These are phyloP conservation scores for Asterophora parasitica DNA, from an alignment of 768 basidiomycete genomes.

Conservation along the genomic window DNA sequence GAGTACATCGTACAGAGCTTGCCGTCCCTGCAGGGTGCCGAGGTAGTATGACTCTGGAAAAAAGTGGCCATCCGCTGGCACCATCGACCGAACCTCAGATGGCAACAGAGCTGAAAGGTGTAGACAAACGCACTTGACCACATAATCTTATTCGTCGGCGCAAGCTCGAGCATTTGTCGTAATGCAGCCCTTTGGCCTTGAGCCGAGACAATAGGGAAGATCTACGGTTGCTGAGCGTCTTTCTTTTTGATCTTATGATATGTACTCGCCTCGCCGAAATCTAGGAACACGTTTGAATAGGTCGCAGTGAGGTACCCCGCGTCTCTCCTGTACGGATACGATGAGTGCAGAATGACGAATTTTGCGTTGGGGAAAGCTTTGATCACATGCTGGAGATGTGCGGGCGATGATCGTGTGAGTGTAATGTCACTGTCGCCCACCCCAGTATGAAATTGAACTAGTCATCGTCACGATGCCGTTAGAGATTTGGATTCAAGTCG, in stretches of 20 bases:
- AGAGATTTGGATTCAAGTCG: background rate
- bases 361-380: slow-evolving; percentile 53
- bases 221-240: slow-evolving; percentile 21
- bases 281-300: slow-evolving; percentile 71
- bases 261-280: slow-evolving; percentile 74
- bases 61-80: slow-evolving; percentile 58
- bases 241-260: no score
- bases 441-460: slow-evolving; percentile 85
- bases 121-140: slow-evolving; percentile 63
- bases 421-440: slow-evolving; percentile 72
- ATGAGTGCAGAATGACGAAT: slow-evolving; percentile 68
- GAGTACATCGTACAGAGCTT: slow-evolving; percentile 58
- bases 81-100: background rate
- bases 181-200: slow-evolving; percentile 59
- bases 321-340: slow-evolving; percentile 77
- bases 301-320: slow-evolving; percentile 72
- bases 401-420: slow-evolving; percentile 53
- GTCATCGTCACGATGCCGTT: background rate
- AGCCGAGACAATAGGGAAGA: slow-evolving; percentile 63
- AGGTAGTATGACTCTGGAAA: slow-evolving; percentile 79
- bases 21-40: slow-evolving; percentile 57
- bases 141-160: slow-evolving; percentile 74
- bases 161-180: slow-evolving; percentile 61
- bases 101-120: background rate
- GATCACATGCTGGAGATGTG: slow-evolving; percentile 65